These are phyloP conservation scores for Cladosporium austrohemisphaericum DNA, from an alignment of 2,329 filamentous ascomycete genomes.

Conservation along the genomic window DNA sequence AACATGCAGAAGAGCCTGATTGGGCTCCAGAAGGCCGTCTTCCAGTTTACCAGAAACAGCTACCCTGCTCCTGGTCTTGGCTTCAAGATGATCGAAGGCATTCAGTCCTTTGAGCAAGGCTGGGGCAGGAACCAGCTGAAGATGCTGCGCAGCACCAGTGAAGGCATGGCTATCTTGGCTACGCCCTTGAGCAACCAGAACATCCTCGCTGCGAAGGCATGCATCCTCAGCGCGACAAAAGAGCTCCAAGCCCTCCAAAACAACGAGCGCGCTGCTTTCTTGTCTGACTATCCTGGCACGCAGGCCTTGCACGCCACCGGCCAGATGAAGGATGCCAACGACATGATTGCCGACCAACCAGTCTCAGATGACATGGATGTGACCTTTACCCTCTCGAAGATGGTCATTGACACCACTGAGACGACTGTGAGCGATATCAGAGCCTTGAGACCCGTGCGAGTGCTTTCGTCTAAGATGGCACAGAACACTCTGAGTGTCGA, in stretches of 20 bases:
- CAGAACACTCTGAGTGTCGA: background rate
- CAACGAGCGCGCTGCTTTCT: background rate
- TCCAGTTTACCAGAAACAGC: background rate
- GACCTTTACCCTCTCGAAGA: no score
- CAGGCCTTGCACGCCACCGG: conserved; percentile 1
- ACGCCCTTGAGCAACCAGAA: background rate
- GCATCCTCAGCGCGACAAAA: background rate
- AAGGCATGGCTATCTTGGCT: background rate
- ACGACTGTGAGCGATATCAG: background rate
- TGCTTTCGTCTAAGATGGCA: background rate
- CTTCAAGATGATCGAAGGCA: background rate
- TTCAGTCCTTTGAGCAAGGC: background rate
- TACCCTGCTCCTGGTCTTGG: background rate
- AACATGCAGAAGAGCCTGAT: background rate
- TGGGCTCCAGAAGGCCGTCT: background rate
- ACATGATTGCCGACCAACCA: background rate
- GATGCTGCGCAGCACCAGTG: background rate
- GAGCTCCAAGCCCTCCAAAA: background rate
- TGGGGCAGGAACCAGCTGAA: conserved; percentile 2
- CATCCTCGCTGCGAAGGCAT: conserved; percentile 1
- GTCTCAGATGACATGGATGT: background rate
- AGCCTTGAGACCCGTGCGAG: background rate
- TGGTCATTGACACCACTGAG: background rate
- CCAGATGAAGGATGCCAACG: background rate
- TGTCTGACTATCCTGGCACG: background rate